phyloP scores from a whole-genome alignment of 495 filamentous ascomycete species.

The Aspergillus nanangensis region DNA sequence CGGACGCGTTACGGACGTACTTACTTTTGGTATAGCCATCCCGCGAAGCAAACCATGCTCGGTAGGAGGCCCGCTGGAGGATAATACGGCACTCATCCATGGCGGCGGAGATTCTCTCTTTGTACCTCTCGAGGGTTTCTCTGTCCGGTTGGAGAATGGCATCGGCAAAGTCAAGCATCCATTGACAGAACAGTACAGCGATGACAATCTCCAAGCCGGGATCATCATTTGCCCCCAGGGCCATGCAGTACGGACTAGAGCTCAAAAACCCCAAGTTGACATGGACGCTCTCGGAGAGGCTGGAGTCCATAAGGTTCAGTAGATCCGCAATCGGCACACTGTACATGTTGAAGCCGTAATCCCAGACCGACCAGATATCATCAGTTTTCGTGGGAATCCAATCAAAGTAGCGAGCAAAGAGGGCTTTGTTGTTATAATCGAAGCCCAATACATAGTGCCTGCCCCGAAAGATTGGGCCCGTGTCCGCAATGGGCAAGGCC shows the following conservation, averaged over 20 bases:
- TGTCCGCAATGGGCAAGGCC: constrained; percentile 23
- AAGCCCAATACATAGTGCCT: constrained; percentile 28
- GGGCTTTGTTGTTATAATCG: constrained; percentile 14
- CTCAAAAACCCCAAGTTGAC: constrained; percentile 17
- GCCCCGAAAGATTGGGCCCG: constrained; percentile 4
- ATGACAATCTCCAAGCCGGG: constrained; percentile 35
- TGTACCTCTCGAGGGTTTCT: constrained; percentile 6
- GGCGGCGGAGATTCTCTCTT: constrained; percentile 8
- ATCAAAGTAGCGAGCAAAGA: constrained; percentile 28
- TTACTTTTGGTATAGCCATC: constrained; percentile 13
- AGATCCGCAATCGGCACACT: constrained; percentile 14
- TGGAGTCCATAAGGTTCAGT: constrained; percentile 9
- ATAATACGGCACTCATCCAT: constrained; percentile 23
- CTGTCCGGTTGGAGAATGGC: constrained; percentile 14
- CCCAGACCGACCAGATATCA: constrained; percentile 26
- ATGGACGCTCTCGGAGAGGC: constrained; percentile 6
- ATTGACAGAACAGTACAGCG: constrained; percentile 29
- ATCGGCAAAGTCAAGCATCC: constrained; percentile 28
- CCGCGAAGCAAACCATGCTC: constrained; percentile 26
- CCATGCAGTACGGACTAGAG: constrained; percentile 8
- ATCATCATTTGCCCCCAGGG: constrained; percentile 12
- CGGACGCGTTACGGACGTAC: constrained; percentile 8
- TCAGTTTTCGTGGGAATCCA: constrained; percentile 18
- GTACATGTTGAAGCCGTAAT: constrained; percentile 22
- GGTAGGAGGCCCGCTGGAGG: constrained; percentile 23